Evolutionary conservation across 306 rosid genomes (phyloP).

Genomic region (Cucumis hystrix): DNA sequence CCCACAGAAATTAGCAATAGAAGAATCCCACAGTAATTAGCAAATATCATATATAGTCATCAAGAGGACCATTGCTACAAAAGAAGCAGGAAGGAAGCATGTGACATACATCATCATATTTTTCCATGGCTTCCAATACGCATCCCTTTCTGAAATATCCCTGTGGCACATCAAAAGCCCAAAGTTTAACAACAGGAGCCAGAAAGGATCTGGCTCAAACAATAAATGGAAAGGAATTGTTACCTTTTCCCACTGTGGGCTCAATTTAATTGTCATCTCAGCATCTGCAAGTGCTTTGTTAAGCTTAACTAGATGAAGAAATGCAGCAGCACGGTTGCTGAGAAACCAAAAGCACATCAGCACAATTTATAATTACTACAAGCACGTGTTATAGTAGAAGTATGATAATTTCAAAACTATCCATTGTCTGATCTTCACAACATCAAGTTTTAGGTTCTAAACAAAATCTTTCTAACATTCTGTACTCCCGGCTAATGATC

Average conservation of each 20-base stretch:
- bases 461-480: neutral
- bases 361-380: neutral
- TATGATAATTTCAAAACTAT: neutral
- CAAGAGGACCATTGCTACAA: neutral
- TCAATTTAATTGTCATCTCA: conserved; percentile 70
- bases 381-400: neutral
- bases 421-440: neutral
- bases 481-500: neutral
- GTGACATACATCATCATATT: conserved; percentile 62
- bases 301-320: conserved; percentile 86
- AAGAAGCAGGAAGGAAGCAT: neutral
- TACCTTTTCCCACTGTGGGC: conserved; percentile 98
- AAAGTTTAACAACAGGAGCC: neutral
- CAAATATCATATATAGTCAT: neutral
- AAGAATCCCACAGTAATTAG: conserved; percentile 15
- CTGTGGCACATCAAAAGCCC: conserved; percentile 37
- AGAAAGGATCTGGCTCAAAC: neutral
- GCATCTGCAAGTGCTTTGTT: conserved; percentile 94
- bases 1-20: conserved; percentile 16
- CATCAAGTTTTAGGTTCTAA: neutral
- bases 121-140: conserved; percentile 87
- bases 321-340: conserved; percentile 98
- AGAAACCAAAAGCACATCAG: conserved; percentile 18
- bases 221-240: neutral
- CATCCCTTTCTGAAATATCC: conserved; percentile 97